Base-by-base conservation (phyloP, 2,329 filamentous ascomycete genomes). In the Trichophyton benhamiae region DNA sequence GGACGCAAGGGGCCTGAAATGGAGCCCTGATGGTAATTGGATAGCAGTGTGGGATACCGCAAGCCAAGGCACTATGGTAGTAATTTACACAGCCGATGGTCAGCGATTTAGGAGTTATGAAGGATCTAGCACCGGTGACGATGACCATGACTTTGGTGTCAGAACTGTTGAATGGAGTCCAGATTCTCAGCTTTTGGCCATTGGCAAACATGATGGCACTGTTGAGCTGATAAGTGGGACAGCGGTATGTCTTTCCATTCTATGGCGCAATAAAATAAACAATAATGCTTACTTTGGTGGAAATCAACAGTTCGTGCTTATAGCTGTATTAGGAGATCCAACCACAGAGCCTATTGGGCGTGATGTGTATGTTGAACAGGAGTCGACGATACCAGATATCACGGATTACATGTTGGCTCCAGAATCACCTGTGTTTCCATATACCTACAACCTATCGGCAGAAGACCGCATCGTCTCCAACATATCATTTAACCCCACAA, bases 11-110 rank as follows among this genome's bases (percentile, higher is more conserved):
- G 80, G 79, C 0, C 60, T 86, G 41, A 80, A 79, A 67, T 86
- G 83, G 82, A 84, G 81, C 64, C 77, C 78, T 0, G 80, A 84
- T 69, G 82, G 83, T 3, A 74, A 76, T 63, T 86, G 83, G 83
- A 72, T 85, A 62, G 80, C 78, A 0, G 68, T 84, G 3, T 80
- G 82, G 75, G 83, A 85, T 66, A 72, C 79, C 36, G 75, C 81
- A 2, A 80, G 78, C 61, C 71, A 73, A 5, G 78, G 79, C 6
- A 79, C 78, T 38, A 78, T 76, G 60, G 68, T 84, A 9, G 70
- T 79, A 60, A 76, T 85, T 46, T 83, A 80, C 66, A 85, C 83
- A 1, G 80, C 82, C 1, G 82, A 84, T 66, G 83, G 82, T 1
- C 77, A 84, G 64, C 72, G 80, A 3, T 85, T 80, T 70, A 77